Conservation (phyloP, 1,139 yeast genomes). For the Diutina ranongensis region DNA sequence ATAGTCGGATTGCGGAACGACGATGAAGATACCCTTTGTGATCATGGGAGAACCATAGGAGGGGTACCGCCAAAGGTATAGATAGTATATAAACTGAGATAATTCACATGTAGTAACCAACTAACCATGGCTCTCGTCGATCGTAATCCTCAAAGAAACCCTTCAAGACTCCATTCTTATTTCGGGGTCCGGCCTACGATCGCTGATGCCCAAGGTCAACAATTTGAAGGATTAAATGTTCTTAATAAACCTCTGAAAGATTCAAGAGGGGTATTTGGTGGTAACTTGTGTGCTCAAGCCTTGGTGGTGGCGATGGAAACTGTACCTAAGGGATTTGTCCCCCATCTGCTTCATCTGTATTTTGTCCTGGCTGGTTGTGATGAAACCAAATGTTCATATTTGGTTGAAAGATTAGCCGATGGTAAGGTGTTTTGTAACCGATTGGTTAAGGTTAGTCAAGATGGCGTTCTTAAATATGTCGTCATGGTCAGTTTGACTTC, state of each 20-base stretch:
- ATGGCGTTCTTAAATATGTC: conserved; percentile 36
- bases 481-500: conserved; percentile 42
- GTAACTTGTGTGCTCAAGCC: conserved; percentile 31
- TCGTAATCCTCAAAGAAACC: background rate
- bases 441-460: conserved; percentile 44
- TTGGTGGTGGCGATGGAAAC: conserved; percentile 26
- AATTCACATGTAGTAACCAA: background rate
- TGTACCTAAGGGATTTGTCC: conserved; percentile 21
- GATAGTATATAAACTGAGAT: background rate
- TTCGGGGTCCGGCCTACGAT: conserved; percentile 2
- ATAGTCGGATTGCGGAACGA: background rate
- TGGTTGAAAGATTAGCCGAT: conserved; percentile 21
- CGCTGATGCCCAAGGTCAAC: background rate
- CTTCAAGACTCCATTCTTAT: background rate
- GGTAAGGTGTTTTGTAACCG: conserved; percentile 56
- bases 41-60: background rate
- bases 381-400: conserved; percentile 22
- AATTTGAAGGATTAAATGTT: conserved; percentile 12
- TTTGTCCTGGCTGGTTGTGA: conserved; percentile 23
- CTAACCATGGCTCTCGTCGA: conserved; percentile 3
- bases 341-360: conserved; percentile 32
- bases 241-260: conserved; percentile 20
- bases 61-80: background rate
- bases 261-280: conserved; percentile 32
- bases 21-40: background rate